Evolutionary conservation across 208 protist species (phyloP), one percentile per base, ranked within the genome.

Genomic region (Kentomonas sorsogonicus): DNA sequence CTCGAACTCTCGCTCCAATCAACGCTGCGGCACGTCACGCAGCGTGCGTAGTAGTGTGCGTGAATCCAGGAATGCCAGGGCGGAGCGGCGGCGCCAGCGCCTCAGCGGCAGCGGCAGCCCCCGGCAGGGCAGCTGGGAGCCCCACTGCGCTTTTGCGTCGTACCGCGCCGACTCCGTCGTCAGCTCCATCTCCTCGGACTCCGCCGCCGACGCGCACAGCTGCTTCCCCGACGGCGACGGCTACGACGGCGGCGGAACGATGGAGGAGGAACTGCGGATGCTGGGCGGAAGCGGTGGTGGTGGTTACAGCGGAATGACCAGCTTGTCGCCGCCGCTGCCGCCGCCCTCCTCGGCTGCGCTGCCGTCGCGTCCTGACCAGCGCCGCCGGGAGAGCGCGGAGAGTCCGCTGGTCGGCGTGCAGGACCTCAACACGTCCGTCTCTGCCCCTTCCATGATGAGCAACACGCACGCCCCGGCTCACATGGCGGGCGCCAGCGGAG

Each of bases 161-260:
- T 61, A 44, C 36, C 51, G 13, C 1, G 53, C 69, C 13, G 63
- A 70, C 33, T 69, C 65, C 11, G 57, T 73, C 33, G 43, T 83
- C 41, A 83, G 76, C 51, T 54, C 67, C n/a, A 83, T 83, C 62
- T 60, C 68, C 33, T 76, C 60, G 31, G 68, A 57, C 33, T 73
- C 72, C 29, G 61, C 48, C 25, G 63, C 70, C 48, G 44, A 52
- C 13, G 66, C n/a, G 13, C 59, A 53, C n/a, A n/a, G n/a, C n/a
- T n/a, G n/a, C n/a, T 43, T 63, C 22, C 20, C 62, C 30, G 60
- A 73, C 48, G 41, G 51, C 18, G 66, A 79, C 26, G 66, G 63
- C 13, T 62, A 74, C 53, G 40, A 34, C 1, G 65, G 63, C 10
- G 45, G 53, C 9, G 65, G 62, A 0, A 36, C 7, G 47, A 69